A percentile compares a stretch with the other conserved stretches of the same genome.
Evolutionary conservation across 2,329 filamentous ascomycete species (phyloP).

Genomic region (Paecilomyces sp.): DNA sequence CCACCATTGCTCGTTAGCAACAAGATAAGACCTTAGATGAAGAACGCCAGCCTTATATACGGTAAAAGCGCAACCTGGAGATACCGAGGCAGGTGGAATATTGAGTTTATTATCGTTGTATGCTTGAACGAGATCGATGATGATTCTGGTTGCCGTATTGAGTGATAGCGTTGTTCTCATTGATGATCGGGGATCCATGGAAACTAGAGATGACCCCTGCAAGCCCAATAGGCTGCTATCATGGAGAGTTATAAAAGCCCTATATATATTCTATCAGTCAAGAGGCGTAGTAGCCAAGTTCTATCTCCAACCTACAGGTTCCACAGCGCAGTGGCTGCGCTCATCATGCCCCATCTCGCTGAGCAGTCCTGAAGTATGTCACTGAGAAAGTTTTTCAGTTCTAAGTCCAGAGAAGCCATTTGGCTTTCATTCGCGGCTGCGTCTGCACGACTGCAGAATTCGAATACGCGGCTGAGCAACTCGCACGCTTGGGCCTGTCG

Average conservation of each 20-base stretch:
- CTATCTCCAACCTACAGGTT: not conserved
- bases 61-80: not conserved
- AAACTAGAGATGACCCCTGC: not conserved
- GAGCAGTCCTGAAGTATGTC: not conserved
- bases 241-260: not conserved
- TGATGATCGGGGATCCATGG: not conserved
- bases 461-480: not conserved
- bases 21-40: not conserved
- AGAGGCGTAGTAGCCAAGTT: not conserved
- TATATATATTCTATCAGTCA: not conserved
- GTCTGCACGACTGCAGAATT: not conserved
- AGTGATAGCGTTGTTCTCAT: not conserved
- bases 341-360: not conserved
- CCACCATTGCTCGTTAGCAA: not conserved
- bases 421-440: not conserved
- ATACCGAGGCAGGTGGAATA: not conserved
- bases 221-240: not conserved
- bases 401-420: not conserved
- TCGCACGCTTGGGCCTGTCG: not conserved
- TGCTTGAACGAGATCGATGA: not conserved
- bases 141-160: not conserved
- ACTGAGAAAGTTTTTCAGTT: not conserved
- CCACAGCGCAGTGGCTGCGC: not conserved
- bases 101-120: not conserved
- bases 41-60: not conserved